Percentiles rank a stretch among this genome's conserved stretches.
Conservation (phyloP, 257 asterid species). For the Paulownia fortunei region DNA sequence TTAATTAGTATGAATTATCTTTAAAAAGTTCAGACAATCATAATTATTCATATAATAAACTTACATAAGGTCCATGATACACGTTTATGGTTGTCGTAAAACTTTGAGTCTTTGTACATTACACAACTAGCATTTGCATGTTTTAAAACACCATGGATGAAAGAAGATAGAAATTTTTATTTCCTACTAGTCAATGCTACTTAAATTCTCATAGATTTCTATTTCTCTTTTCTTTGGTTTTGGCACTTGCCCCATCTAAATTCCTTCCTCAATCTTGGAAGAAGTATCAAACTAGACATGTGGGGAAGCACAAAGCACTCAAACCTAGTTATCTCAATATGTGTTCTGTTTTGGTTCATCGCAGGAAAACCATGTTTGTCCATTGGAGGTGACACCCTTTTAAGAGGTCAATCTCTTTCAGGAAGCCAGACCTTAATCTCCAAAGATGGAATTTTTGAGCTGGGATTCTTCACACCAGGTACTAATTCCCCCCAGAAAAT, state of each 20-base stretch:
- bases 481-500: neutral
- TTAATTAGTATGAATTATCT: too few relatives aligned
- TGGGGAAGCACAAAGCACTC: neutral
- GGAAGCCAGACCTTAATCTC: conserved; percentile 41
- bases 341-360: conserved; percentile 3
- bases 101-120: too few relatives aligned
- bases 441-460: conserved; percentile 37
- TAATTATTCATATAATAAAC: too few relatives aligned
- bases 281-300: neutral
- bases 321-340: neutral
- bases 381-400: conserved; percentile 36
- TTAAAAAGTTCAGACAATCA: too few relatives aligned
- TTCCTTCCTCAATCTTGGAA: neutral
- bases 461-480: conserved; percentile 47
- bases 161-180: too few relatives aligned
- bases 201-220: neutral
- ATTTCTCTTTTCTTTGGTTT: neutral
- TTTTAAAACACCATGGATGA: too few relatives aligned
- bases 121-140: too few relatives aligned
- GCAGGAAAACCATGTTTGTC: conserved; percentile 19
- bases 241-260: neutral
- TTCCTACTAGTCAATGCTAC: neutral
- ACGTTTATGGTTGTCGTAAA: too few relatives aligned
- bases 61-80: too few relatives aligned
- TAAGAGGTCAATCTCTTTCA: conserved; percentile 33